phyloP scores from a whole-genome alignment of 768 basidiomycete genomes.

The Amanita exitialis region DNA sequence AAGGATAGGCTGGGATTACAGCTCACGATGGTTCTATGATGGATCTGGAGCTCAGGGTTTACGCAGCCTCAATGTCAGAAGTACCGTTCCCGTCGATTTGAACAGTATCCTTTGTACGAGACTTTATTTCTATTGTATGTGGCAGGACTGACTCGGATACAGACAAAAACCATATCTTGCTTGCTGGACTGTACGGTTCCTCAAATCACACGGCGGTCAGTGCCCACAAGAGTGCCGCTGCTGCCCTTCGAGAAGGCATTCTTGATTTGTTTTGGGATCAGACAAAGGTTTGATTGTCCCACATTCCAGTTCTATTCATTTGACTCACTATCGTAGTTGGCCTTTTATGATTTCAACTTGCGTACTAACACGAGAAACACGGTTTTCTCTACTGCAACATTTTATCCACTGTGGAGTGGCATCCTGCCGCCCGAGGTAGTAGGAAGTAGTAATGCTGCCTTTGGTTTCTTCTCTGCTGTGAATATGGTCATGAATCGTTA shows the following conservation, averaged over 20 bases:
- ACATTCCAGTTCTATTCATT: background rate
- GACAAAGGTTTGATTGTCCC: slow-evolving; percentile 30
- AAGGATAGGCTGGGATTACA: slow-evolving; percentile 38
- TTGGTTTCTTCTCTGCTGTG: slow-evolving; percentile 63
- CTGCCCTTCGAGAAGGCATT: slow-evolving; percentile 53
- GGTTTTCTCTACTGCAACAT: slow-evolving; percentile 67
- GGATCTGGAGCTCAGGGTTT: slow-evolving; percentile 40
- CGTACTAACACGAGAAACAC: slow-evolving; percentile 53
- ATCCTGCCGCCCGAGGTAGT: slow-evolving; percentile 72
- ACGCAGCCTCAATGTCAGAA: slow-evolving; percentile 60
- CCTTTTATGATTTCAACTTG: slow-evolving; percentile 87
- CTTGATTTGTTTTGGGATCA: slow-evolving; percentile 85
- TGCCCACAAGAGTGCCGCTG: slow-evolving; percentile 47
- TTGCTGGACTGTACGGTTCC: slow-evolving; percentile 52
- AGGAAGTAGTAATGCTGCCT: slow-evolving; percentile 43
- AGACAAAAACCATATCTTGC: slow-evolving; percentile 56
- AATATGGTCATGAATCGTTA: slow-evolving; percentile 78
- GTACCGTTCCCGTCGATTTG: slow-evolving; percentile 63
- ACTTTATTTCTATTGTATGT: slow-evolving; percentile 1
- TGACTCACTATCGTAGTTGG: slow-evolving; percentile 28
- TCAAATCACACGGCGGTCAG: slow-evolving; percentile 32
- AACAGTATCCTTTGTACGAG: slow-evolving; percentile 78
- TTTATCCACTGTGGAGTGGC: slow-evolving; percentile 81
- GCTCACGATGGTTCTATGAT: slow-evolving; percentile 35
- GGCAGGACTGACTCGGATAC: background rate